Base-by-base conservation (phyloP, 2,329 filamentous ascomycete species). In the Nemania sp. region DNA sequence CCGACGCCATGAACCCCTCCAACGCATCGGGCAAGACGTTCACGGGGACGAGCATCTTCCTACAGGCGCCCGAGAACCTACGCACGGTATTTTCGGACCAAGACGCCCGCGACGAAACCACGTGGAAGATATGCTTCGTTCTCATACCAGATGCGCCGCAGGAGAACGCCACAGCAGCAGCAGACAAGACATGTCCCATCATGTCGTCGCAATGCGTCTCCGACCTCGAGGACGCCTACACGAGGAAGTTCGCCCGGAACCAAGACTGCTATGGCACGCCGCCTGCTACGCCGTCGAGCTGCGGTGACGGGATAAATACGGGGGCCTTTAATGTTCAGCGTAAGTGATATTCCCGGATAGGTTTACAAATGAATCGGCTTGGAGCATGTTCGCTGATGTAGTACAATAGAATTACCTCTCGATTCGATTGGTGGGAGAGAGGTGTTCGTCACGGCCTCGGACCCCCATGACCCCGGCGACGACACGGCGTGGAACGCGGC, bases 71-170 rank as follows among this genome's bases (percentile, higher is more conserved):
- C 10, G 57, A 58, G 1, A 56, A 20, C 10, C 48, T 69, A 29
- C 25, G 5, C 64, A 58, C 35, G 1, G 42, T 62, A 3, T 60
- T 67, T 17, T 45, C 61, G 1, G 56, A 66, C n/a, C 49, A 66
- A 17, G 61, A 34, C 12, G 61, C 66, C 0, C 18, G 65, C 29
- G 64, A 68, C 32, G 67, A 69, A 29, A 70, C 70, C 1, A 70
- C 70, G 34, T 72, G 70, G 70, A 71, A 69, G 61, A 70, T 71
- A 58, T 72, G 69, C 51, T 60, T 71, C 3, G 54, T 64, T 13
- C 55, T 72, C 12, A 57, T 71, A 13, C 63, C 68, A 1, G 62
- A 68, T 49, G 65, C 62, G 1, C 65, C 67, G 0, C 62, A 67
- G 32, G 57, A 65, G 2, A 65, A 64, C 25, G n/a, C 43, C 12